These are phyloP conservation scores for Candida nitratophila DNA, from an alignment of 805 yeast genomes.

Conservation along the genomic window DNA sequence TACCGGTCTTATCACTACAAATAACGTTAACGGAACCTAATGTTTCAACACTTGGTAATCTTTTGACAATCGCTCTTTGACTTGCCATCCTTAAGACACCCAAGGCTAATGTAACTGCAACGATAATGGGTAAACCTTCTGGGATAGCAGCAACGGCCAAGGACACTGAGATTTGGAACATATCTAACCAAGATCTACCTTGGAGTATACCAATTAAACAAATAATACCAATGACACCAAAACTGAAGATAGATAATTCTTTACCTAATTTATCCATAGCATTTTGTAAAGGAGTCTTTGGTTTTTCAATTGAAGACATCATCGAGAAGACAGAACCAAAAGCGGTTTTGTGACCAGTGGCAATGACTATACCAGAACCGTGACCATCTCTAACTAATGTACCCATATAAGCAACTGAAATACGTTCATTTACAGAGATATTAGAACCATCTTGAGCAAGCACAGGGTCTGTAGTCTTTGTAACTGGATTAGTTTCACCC, in stretches of 20 bases:
- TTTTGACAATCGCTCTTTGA: constrained; percentile 86
- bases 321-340: constrained; percentile 92
- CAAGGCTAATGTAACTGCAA: constrained; percentile 91
- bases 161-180: constrained; percentile 96
- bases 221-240: constrained; percentile 83
- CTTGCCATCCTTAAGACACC: constrained; percentile 97
- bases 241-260: constrained; percentile 78
- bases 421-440: constrained; percentile 61
- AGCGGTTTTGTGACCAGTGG: constrained; percentile 84
- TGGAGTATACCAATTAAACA: constrained; percentile 85
- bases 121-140: constrained; percentile 96
- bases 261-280: constrained; percentile 95
- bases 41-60: constrained; percentile 93
- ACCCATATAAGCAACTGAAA: constrained; percentile 90
- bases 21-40: constrained; percentile 91
- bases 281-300: constrained; percentile 92
- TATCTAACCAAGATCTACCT: constrained; percentile 93
- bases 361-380: constrained; percentile 89
- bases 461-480: constrained; percentile 48
- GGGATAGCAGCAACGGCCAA: constrained; percentile 99
- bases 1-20: constrained; percentile 88
- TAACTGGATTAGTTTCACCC: constrained; percentile 89
- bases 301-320: constrained; percentile 94
- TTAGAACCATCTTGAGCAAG: constrained; percentile 20
- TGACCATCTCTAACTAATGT: constrained; percentile 95